Percentiles rank a stretch among this genome's conserved stretches.
These are phyloP conservation scores for Plantago coronopus DNA, from an alignment of 305 asterid genomes.

Conservation along the genomic window DNA sequence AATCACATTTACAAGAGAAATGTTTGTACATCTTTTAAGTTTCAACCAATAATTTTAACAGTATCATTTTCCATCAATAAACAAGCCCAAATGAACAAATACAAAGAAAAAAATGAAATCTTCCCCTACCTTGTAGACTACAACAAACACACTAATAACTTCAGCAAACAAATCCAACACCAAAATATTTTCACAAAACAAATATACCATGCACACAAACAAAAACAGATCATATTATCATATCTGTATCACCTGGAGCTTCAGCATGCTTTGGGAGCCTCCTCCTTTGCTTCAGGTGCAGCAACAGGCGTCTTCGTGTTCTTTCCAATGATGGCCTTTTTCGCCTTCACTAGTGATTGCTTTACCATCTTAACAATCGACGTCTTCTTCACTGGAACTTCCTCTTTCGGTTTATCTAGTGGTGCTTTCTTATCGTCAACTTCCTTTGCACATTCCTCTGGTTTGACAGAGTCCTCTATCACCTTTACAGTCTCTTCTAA, in stretches of 20 bases:
- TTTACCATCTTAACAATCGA: conserved; percentile 77
- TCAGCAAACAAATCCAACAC: conserved; percentile 24
- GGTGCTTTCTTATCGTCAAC: conserved; percentile 28
- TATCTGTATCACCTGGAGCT: conserved; percentile 15
- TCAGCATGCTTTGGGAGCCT: conserved; percentile 31
- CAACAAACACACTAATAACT: conserved; percentile 22
- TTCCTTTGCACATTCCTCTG: conserved; percentile 24
- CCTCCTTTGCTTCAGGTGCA: conserved; percentile 41
- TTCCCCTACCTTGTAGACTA: conserved; percentile 25
- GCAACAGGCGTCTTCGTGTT: conserved; percentile 41
- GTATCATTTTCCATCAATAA: conserved; percentile 34
- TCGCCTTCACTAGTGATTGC: conserved; percentile 85
- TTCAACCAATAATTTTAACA: conserved; percentile 45
- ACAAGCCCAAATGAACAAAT: conserved; percentile 41
- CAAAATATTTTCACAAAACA: conserved; percentile 25
- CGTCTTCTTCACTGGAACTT: conserved; percentile 61
- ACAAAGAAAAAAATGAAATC: conserved; percentile 5
- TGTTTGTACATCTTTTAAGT: conserved; percentile 28
- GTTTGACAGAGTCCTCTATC: conserved; percentile 9
- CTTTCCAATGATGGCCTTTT: conserved; percentile 80
- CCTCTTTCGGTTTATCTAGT: conserved; percentile 42
- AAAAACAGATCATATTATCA: conserved; percentile 27
- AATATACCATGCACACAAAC: conserved; percentile 36
- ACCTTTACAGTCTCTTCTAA: conserved; percentile 26
- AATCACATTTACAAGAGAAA: conserved; percentile 16